Conservation (phyloP, 371 early-diverging fungal species). For the Fennellomyces sp. region DNA sequence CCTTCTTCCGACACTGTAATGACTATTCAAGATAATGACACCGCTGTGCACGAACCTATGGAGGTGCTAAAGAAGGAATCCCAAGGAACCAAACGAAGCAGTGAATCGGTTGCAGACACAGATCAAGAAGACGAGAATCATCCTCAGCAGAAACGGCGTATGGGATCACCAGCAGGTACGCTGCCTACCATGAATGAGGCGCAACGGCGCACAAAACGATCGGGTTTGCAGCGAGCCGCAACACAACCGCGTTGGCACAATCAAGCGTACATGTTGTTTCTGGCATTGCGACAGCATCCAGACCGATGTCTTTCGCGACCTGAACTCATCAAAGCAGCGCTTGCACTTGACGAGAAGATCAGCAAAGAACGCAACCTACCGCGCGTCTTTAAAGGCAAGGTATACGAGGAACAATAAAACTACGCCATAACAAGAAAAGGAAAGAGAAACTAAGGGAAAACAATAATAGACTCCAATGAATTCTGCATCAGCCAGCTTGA, state of each 20-base stretch:
- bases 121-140: constrained; percentile 6
- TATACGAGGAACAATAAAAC: too few relatives aligned
- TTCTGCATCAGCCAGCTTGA: constrained; percentile 79
- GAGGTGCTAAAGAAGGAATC: not conserved
- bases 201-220: constrained; percentile 16
- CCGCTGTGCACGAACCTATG: not conserved
- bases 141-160: constrained; percentile 8
- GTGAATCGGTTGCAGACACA: constrained; percentile 8
- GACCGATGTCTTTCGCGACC: constrained; percentile 66
- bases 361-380: constrained; percentile 74
- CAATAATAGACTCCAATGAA: constrained; percentile 81
- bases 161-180: constrained; percentile 5
- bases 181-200: constrained; percentile 12
- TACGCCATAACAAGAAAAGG: not conserved
- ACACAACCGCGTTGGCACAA: constrained; percentile 82
- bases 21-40: not conserved
- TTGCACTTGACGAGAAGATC: constrained; percentile 73
- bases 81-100: constrained; percentile 15
- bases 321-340: constrained; percentile 72
- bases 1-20: not conserved
- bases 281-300: constrained; percentile 74
- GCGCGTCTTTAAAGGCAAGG: constrained; percentile 83
- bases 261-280: constrained; percentile 80
- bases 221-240: constrained; percentile 15
- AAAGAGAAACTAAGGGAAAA: not conserved